Evolutionary conservation across 148 eudicot genomes (phyloP).

Genomic region (Rhododendron kiyosumense): DNA sequence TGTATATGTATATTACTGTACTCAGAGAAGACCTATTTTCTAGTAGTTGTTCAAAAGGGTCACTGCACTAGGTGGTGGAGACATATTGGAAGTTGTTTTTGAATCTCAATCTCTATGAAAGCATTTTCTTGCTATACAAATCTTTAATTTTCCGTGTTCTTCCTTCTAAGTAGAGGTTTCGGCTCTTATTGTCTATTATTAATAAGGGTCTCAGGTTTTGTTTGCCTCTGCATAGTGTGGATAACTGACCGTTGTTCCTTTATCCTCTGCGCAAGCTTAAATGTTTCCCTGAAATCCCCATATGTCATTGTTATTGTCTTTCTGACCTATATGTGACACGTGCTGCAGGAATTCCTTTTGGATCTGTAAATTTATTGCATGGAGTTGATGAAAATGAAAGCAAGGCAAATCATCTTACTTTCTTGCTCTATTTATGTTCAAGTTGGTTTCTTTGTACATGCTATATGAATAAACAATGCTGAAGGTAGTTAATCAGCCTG

Average conservation of each 20-base stretch:
- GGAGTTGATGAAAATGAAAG: slow-evolving; percentile 99
- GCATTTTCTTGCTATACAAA: background rate
- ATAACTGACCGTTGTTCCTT: background rate
- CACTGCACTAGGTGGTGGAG: background rate
- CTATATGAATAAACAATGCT: background rate
- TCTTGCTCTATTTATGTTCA: slow-evolving; percentile 19
- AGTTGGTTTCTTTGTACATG: slow-evolving; percentile 2
- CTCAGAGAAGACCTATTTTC: background rate
- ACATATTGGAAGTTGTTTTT: background rate
- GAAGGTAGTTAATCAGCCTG: background rate
- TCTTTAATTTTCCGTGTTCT: background rate
- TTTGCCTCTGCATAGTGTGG: background rate
- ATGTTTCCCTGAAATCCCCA: background rate
- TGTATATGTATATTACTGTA: background rate
- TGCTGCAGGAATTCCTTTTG: slow-evolving; percentile 92
- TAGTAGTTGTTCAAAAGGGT: background rate
- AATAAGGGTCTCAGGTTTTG: background rate
- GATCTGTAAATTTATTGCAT: slow-evolving; percentile 81
- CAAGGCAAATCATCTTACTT: slow-evolving; percentile 54
- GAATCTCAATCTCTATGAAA: background rate
- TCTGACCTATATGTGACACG: background rate
- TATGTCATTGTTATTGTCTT: slow-evolving; percentile 1
- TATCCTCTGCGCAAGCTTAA: background rate
- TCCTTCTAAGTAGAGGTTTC: background rate
- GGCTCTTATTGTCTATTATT: background rate